Base-by-base conservation (phyloP, 2,329 filamentous ascomycete genomes). In the Tympanopsis confertula region DNA sequence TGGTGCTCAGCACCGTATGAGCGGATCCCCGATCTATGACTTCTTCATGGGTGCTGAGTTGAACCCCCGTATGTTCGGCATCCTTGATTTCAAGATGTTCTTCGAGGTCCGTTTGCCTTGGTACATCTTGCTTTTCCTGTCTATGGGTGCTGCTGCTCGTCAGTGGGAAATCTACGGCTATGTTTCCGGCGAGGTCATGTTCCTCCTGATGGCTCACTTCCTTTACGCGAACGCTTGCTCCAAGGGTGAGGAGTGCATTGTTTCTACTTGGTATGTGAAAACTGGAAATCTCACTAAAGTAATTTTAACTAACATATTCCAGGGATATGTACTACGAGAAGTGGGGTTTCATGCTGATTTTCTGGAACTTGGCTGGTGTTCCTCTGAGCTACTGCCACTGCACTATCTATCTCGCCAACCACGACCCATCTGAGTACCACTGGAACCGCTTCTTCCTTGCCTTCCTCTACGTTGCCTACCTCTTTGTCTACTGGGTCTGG, bases 21-120 rank as follows among this genome's bases (percentile, higher is more conserved):
- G 76, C n/a, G 85, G 84, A 28, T 71, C 78, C 49, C 73, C 70
- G 35, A 63, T 91, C 50, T 89, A 91, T 57, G 86, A 93, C 63
- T 91, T 91, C 61, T 93, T 91, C 68, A 87, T 91, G 76, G 86
- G 86, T 38, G 82, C 83, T 12, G 86, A 93, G 63, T 68, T 93
- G 39, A 91, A 93, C 63, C 86, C 86, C 4, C 73, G 86, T 47
- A 74, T 91, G 55, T 79, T 81, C 50, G 81, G 79, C 39, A 79
- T 86, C 47, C 63, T 93, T 37, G 86, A 93, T 60, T 86, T 91
- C 65, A 93, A 93, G 65, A 91, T 93, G 86, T 89, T 91, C 64
- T 86, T 86, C 50, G 84, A 89, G 57, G 83, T 91, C 44, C 78
- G 84, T 44, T 67, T 91, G 38, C 84, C 84, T n/a, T 91, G 84